Evolutionary conservation across 495 filamentous ascomycete species (phyloP).

Genomic region (Penicillium desertorum): DNA sequence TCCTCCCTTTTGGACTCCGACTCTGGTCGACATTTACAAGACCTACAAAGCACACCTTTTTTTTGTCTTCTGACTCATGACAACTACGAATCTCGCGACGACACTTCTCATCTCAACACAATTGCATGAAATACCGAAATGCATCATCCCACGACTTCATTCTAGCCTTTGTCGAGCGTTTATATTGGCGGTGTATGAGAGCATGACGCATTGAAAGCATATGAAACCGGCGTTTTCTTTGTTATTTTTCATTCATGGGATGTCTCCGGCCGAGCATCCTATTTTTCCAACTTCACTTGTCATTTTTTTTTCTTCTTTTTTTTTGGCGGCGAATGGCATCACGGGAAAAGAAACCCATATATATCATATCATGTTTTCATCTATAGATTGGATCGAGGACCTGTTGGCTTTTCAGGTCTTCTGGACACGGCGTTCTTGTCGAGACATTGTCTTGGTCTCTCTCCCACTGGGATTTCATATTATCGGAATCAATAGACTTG

Average conservation of each 20-base stretch:
- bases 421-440: slow-evolving; percentile 12
- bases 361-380: slow-evolving; percentile 17
- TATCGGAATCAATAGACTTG: slow-evolving; percentile 31
- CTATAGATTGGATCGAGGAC: slow-evolving; percentile 17
- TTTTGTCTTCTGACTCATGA: slow-evolving; percentile 7
- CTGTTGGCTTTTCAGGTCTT: neutral
- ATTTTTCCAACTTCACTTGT: slow-evolving; percentile 4
- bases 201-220: slow-evolving; percentile 36
- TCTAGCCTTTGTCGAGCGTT: slow-evolving; percentile 27
- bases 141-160: slow-evolving; percentile 24
- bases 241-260: neutral
- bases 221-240: slow-evolving; percentile 33
- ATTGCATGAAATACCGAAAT: slow-evolving; percentile 18
- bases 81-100: slow-evolving; percentile 5
- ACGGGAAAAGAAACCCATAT: slow-evolving; percentile 9
- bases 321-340: slow-evolving; percentile 9
- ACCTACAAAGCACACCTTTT: neutral
- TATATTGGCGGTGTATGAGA: slow-evolving; percentile 37
- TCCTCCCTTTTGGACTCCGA: neutral
- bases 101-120: slow-evolving; percentile 12
- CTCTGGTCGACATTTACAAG: neutral
- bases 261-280: slow-evolving; percentile 6
- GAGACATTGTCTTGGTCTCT: slow-evolving; percentile 9
- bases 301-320: slow-evolving; percentile 7
- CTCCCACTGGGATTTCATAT: slow-evolving; percentile 4